phyloP scores from a whole-genome alignment of 352 stramenopile species.

The Albugo laibachii region DNA sequence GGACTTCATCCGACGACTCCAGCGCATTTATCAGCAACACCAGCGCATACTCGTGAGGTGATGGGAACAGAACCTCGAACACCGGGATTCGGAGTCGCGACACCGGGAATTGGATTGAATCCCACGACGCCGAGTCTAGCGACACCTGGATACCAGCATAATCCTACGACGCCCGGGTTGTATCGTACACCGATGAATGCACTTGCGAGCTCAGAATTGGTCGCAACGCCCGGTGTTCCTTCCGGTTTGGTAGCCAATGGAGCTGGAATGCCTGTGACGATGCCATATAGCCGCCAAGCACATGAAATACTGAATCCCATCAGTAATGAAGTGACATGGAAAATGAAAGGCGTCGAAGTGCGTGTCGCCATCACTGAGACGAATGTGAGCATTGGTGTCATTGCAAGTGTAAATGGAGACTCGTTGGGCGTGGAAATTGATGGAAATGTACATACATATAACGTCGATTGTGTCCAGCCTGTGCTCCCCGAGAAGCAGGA shows the following conservation, averaged over 20 bases:
- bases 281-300: constrained; percentile 33
- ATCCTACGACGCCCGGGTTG: constrained; percentile 72
- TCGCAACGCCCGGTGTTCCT: constrained; percentile 39
- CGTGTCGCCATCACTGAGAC: constrained; percentile 50
- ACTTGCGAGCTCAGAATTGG: constrained; percentile 46
- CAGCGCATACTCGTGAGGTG: constrained; percentile 41
- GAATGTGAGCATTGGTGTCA: constrained; percentile 45
- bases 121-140: constrained; percentile 64
- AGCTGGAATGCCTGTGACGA: constrained; percentile 43
- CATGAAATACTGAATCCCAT: constrained; percentile 18
- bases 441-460: constrained; percentile 41
- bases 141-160: constrained; percentile 68
- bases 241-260: constrained; percentile 44
- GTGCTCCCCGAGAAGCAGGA: constrained; percentile 75
- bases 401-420: constrained; percentile 40
- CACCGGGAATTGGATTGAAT: constrained; percentile 55
- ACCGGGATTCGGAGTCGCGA: constrained; percentile 62
- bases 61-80: constrained; percentile 76
- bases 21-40: constrained; percentile 33
- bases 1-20: constrained; percentile 18
- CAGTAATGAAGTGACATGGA: constrained; percentile 58
- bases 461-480: constrained; percentile 42
- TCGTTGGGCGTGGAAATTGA: constrained; percentile 70
- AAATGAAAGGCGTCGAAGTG: constrained; percentile 76
- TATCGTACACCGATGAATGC: constrained; percentile 38